Evolutionary conservation across 2,329 filamentous ascomycete genomes (phyloP).

Genomic region (Didymella glomerata): DNA sequence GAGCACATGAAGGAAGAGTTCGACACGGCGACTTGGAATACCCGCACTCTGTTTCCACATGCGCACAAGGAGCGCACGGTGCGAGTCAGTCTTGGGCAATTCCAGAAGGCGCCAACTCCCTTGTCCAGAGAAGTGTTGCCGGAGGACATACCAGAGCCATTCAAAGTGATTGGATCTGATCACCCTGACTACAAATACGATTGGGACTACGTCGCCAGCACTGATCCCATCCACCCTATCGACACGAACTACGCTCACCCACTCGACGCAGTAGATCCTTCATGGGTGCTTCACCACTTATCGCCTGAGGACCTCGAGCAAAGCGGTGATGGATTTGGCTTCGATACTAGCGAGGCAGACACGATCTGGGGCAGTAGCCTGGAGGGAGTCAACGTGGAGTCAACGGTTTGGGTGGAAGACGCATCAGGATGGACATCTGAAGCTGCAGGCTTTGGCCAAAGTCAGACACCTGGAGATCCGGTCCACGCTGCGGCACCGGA

Average conservation of each 20-base stretch:
- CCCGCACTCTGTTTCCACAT: conserved; percentile 20
- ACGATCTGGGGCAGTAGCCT: conserved; percentile 19
- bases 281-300: conserved; percentile 23
- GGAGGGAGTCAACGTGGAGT: background rate
- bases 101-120: conserved; percentile 17
- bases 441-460: no score
- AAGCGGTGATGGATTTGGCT: background rate
- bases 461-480: no score
- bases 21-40: conserved; percentile 24
- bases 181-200: conserved; percentile 27
- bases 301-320: conserved; percentile 14
- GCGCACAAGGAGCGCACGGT: conserved; percentile 9
- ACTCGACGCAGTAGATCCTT: conserved; percentile 21
- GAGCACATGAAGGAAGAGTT: conserved; percentile 25
- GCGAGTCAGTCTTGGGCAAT: conserved; percentile 14
- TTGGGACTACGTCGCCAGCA: conserved; percentile 30
- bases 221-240: conserved; percentile 38
- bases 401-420: background rate
- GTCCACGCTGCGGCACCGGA: no score
- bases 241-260: conserved; percentile 26
- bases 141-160: conserved; percentile 27
- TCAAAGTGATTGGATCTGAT: conserved; percentile 2
- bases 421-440: background rate
- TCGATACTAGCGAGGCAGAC: conserved; percentile 7
- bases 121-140: conserved; percentile 29